These are phyloP conservation scores for Candida hungchunana DNA, from an alignment of 805 yeast genomes.

Conservation along the genomic window DNA sequence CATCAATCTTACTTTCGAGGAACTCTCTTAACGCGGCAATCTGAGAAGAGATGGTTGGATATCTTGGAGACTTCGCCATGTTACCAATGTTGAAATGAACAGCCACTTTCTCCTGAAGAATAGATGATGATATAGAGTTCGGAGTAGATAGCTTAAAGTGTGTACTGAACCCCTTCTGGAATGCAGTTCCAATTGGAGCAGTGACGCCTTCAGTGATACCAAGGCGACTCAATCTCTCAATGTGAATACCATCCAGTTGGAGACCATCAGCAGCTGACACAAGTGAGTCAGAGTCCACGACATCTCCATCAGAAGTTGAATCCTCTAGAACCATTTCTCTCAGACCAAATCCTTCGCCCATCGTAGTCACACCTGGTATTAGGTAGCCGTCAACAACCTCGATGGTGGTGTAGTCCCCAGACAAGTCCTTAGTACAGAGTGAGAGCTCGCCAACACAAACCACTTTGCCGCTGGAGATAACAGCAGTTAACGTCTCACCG, in stretches of 20 bases:
- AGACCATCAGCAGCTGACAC: constrained; percentile 10
- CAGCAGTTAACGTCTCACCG: constrained; percentile 3
- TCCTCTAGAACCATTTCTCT: constrained; percentile 7
- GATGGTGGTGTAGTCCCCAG: not conserved
- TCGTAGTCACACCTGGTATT: constrained; percentile 7
- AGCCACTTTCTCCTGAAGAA: constrained; percentile 5
- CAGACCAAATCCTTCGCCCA: constrained; percentile 7
- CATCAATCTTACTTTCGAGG: not conserved
- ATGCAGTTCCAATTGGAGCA: constrained; percentile 6
- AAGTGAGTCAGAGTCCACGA: constrained; percentile 1
- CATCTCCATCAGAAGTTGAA: constrained; percentile 4
- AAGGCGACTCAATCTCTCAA: constrained; percentile 5
- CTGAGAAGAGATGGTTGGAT: constrained; percentile 8
- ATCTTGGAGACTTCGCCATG: constrained; percentile 2
- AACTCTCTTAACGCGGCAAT: constrained; percentile 5
- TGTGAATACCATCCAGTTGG: constrained; percentile 3
- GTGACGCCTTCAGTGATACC: constrained; percentile 7
- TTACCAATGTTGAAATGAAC: constrained; percentile 8
- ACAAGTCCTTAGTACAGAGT: not conserved
- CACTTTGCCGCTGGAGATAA: constrained; percentile 2
- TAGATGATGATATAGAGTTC: constrained; percentile 1
- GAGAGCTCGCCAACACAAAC: constrained; percentile 4
- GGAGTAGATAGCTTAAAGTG: constrained; percentile 4
- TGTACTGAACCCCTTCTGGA: constrained; percentile 7
- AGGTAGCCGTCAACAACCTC: constrained; percentile 5